Evolutionary conservation across 371 early-diverging fungal species (phyloP).

Genomic region (Actinomortierella ambigua): DNA sequence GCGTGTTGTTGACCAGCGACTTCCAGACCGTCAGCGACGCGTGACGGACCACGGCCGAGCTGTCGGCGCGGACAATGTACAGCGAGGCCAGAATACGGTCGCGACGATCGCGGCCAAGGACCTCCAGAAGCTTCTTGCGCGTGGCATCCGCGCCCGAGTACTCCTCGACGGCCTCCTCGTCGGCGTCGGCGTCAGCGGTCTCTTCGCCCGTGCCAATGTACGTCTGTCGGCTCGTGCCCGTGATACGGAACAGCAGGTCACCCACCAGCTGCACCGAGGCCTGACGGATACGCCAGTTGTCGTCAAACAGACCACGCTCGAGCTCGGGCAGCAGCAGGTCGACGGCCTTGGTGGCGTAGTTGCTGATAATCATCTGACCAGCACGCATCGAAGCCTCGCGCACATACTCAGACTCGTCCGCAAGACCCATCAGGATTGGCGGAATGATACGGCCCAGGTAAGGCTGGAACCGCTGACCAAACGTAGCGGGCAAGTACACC

Average conservation of each 20-base stretch:
- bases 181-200: conserved; percentile 60
- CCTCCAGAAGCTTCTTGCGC: conserved; percentile 77
- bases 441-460: conserved; percentile 89
- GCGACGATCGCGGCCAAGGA: conserved; percentile 88
- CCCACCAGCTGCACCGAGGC: conserved; percentile 95
- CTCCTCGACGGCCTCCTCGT: conserved; percentile 53
- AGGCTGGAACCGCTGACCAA: conserved; percentile 88
- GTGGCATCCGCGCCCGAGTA: conserved; percentile 66
- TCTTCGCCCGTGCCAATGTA: conserved; percentile 47
- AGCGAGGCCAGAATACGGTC: conserved; percentile 89
- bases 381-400: conserved; percentile 91
- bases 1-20: conserved; percentile 92
- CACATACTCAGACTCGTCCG: conserved; percentile 95
- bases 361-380: conserved; percentile 91
- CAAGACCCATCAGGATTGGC: conserved; percentile 88
- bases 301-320: conserved; percentile 87
- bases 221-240: conserved; percentile 77
- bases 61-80: conserved; percentile 90
- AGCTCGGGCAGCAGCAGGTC: conserved; percentile 92
- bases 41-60: conserved; percentile 81
- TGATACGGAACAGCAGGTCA: conserved; percentile 91
- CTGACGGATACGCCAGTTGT: conserved; percentile 95
- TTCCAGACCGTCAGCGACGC: conserved; percentile 94
- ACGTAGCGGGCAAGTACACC: conserved; percentile 94
- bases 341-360: conserved; percentile 87